These are phyloP conservation scores for Teratosphaeria zuluensis DNA, from an alignment of 2,329 filamentous ascomycete genomes.

Conservation along the genomic window DNA sequence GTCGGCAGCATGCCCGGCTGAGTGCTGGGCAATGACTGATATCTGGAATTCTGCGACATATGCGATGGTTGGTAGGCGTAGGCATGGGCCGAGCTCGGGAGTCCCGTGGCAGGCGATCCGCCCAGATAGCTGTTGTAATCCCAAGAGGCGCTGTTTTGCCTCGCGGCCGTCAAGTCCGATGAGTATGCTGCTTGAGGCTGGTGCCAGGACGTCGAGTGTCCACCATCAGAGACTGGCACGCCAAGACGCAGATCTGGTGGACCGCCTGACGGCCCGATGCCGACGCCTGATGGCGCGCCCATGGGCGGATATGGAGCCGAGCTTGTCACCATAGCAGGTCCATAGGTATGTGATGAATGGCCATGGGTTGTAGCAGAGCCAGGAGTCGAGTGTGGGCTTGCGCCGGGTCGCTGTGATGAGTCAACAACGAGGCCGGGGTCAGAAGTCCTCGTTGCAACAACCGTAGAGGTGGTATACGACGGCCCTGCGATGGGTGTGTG, in stretches of 20 bases:
- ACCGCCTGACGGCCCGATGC: constrained; percentile 26
- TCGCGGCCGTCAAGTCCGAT: constrained; percentile 18
- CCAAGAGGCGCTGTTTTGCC: constrained; percentile 16
- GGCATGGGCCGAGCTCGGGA: constrained; percentile 20
- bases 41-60: constrained; percentile 2
- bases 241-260: constrained; percentile 29
- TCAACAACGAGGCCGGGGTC: constrained; percentile 37
- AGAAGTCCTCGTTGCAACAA: constrained; percentile 29
- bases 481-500: constrained; percentile 21
- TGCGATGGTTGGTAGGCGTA: constrained; percentile 19
- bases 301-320: constrained; percentile 16
- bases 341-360: constrained; percentile 17
- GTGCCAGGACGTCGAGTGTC: constrained; percentile 25
- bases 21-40: constrained; percentile 20
- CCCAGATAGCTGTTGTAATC: constrained; percentile 19
- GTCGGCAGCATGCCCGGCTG: constrained; percentile 12
- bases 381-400: constrained; percentile 22
- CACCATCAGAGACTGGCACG: constrained; percentile 20
- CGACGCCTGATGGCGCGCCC: constrained; percentile 21
- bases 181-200: constrained; percentile 23
- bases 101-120: constrained; percentile 20
- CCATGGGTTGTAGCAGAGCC: constrained; percentile 24
- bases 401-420: constrained; percentile 26
- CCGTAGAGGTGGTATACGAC: constrained; percentile 10
- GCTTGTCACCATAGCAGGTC: constrained; percentile 18